Conservation (phyloP, 2,329 filamentous ascomycete genomes). For the Rasamsonia emersonii region DNA sequence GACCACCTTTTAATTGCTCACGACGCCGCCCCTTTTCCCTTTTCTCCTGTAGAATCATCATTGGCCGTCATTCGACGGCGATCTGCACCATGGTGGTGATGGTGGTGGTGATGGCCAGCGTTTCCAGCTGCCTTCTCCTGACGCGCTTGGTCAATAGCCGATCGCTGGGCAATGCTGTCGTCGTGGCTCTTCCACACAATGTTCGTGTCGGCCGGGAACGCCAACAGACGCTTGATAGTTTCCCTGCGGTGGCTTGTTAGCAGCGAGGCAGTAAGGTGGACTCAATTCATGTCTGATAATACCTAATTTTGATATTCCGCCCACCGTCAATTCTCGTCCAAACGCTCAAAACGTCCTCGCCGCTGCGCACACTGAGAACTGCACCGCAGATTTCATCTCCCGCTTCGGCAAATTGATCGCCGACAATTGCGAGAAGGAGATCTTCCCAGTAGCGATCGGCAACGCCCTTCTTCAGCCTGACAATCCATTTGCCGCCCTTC, state of each 20-base stretch:
- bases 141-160: constrained; percentile 81
- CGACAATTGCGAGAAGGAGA: constrained; percentile 77
- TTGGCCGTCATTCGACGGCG: constrained; percentile 34
- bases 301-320: constrained; percentile 93
- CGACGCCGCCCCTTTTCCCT: constrained; percentile 30
- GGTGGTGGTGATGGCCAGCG: constrained; percentile 24
- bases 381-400: constrained; percentile 91
- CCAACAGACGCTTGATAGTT: constrained; percentile 83
- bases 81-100: constrained; percentile 27
- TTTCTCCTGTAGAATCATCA: constrained; percentile 36
- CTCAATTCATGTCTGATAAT: no score
- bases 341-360: constrained; percentile 94
- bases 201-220: constrained; percentile 78
- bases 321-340: constrained; percentile 94
- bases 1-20: constrained; percentile 13
- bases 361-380: constrained; percentile 87
- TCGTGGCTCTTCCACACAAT: constrained; percentile 96
- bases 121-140: constrained; percentile 62
- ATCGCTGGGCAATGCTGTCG: constrained; percentile 86
- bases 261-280: constrained; percentile 21
- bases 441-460: constrained; percentile 97
- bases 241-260: constrained; percentile 66
- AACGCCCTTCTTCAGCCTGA: constrained; percentile 93
- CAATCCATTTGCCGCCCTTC: constrained; percentile 93
- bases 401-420: constrained; percentile 88